phyloP scores from a whole-genome alignment of 2,329 filamentous ascomycete genomes.

The Elsinoe australis region DNA sequence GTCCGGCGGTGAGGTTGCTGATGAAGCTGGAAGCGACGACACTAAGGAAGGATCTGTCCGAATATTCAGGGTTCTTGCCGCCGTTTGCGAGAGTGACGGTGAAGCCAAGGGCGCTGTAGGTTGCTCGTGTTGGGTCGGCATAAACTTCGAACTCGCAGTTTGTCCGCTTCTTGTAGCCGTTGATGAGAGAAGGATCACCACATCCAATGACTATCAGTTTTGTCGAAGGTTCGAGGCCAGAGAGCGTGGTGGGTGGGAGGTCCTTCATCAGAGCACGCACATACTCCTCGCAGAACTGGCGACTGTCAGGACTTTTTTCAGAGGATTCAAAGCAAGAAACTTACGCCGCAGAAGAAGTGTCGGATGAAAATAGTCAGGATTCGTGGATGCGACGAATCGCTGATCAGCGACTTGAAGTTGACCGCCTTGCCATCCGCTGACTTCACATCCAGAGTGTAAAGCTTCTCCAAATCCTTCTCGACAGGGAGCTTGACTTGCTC shows the following conservation, averaged over 20 bases:
- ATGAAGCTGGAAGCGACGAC: slow-evolving; percentile 21
- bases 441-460: slow-evolving; percentile 1
- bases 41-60: slow-evolving; percentile 19
- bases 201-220: slow-evolving; percentile 31
- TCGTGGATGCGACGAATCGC: slow-evolving; percentile 20
- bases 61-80: slow-evolving; percentile 26
- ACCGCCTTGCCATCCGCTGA: slow-evolving; percentile 23
- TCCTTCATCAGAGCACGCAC: slow-evolving; percentile 25
- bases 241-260: slow-evolving; percentile 23
- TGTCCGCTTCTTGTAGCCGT: slow-evolving; percentile 27
- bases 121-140: slow-evolving; percentile 27
- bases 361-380: slow-evolving; percentile 34
- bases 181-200: slow-evolving; percentile 28
- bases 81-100: slow-evolving; percentile 23
- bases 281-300: slow-evolving; percentile 31
- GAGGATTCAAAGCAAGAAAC: too few species aligned
- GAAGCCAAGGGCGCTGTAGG: slow-evolving; percentile 31
- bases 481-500: neutral
- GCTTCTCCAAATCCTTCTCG: slow-evolving; percentile 13
- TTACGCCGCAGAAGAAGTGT: slow-evolving; percentile 36
- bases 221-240: slow-evolving; percentile 23
- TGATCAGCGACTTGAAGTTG: slow-evolving; percentile 26
- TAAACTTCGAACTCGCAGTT: slow-evolving; percentile 28
- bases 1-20: slow-evolving; percentile 20
- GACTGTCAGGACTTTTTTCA: slow-evolving; percentile 8